A percentile compares a stretch with the other conserved stretches of the same genome.
phyloP scores from a whole-genome alignment of 2,329 filamentous ascomycete genomes.

The Fusarium dimerum region DNA sequence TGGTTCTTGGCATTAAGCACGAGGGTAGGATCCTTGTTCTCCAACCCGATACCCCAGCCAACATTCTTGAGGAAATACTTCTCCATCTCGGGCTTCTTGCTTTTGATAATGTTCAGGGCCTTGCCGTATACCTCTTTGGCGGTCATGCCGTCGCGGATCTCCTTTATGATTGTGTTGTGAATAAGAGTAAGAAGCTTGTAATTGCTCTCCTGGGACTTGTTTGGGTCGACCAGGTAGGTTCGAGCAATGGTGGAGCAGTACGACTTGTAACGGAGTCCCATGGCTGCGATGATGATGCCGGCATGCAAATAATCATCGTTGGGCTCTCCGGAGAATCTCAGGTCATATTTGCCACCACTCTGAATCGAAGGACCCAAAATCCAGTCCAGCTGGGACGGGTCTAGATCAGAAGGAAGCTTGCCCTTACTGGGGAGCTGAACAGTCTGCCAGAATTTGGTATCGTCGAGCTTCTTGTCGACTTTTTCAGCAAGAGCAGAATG shows the following conservation, averaged over 20 bases:
- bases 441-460: constrained; percentile 89
- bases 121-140: constrained; percentile 93
- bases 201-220: constrained; percentile 90
- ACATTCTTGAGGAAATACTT: constrained; percentile 94
- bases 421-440: constrained; percentile 67
- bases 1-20: constrained; percentile 85
- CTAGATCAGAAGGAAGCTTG: constrained; percentile 85
- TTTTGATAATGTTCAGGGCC: constrained; percentile 75
- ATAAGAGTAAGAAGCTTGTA: constrained; percentile 87
- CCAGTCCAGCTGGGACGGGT: constrained; percentile 89
- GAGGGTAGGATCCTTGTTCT: constrained; percentile 82
- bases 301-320: constrained; percentile 84
- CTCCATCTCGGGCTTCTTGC: constrained; percentile 93
- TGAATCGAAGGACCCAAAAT: constrained; percentile 87
- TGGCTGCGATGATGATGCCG: constrained; percentile 88
- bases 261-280: constrained; percentile 93
- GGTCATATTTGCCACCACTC: constrained; percentile 92
- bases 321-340: constrained; percentile 76
- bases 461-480: constrained; percentile 88
- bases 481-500: constrained; percentile 85
- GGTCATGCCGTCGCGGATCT: constrained; percentile 80
- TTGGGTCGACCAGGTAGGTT: constrained; percentile 95
- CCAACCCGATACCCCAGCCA: constrained; percentile 89
- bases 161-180: constrained; percentile 87
- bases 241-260: constrained; percentile 91